Evolutionary conservation across 164 flowering plant genomes (phyloP), one percentile per base, ranked within the genome.

Genomic region (Liquidambar formosana): DNA sequence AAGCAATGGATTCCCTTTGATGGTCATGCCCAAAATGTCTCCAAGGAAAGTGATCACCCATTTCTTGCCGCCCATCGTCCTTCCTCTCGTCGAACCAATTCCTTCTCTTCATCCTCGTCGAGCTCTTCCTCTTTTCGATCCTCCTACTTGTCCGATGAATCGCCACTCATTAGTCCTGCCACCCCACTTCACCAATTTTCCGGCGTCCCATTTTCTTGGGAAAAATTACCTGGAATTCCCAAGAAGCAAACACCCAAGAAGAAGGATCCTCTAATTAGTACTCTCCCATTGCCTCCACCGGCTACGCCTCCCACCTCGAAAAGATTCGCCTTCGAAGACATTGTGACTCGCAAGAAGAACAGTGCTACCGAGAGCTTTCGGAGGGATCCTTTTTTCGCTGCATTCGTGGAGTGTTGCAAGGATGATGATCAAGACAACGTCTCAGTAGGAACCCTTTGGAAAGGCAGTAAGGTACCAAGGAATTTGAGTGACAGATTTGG

Each of bases 181-280:
- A 75, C 78, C 45, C 64, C 85, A 21, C 71, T 78, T 11, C 64
- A n/a, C n/a, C n/a, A 69, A 22, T 52, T 67, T 27, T 76, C 80
- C 28, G 79, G 88, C 8, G 68, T 82, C 15, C 92, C 92, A n/a
- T 88, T 88, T 67, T 88, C 92, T 38, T 88, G 92, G 92, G 92
- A 88, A 68, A 64, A 80, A 60, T 53, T 78, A 16, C 92, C 92
- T 1, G 89, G 92, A 61, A 83, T 84, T 23, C 89, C 92, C 41
- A 88, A 88, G 66, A 77, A 74, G 11, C 67, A 56, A 64, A 15
- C 33, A 3, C 49, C 66, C 43, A 74, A 62, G 52, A 76, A 70
- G 18, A 63, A 65, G 16, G 71, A 80, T 8, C 41, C 74, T 23
- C 26, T 69, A 15, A 23, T 57, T 1, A 57, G 63, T 45, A 64